Evolutionary conservation across 257 asterid genomes (phyloP), one percentile per base, ranked within the genome.

Genomic region (Paulownia fortunei): DNA sequence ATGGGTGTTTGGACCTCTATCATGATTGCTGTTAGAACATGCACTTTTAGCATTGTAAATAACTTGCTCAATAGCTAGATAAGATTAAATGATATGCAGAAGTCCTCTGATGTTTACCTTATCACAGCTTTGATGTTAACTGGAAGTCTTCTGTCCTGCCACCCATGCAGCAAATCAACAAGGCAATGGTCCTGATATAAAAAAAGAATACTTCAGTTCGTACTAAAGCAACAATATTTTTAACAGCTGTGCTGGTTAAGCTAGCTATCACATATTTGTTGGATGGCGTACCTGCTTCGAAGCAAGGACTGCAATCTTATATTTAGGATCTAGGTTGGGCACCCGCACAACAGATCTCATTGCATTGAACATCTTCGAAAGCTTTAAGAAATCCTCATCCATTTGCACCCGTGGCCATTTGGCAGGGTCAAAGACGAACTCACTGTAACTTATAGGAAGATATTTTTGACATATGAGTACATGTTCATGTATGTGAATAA

Each of bases 141-240:
- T 56, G 99, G 99, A 82, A 93, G 92, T 76, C 84, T 90, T 66
- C 88, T 87, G 79, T 93, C 97, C 82, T 91, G 99, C 99, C 98
- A 93, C 56, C 90, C 88, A 76, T 91, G 97, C 85, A 95, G 85
- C 86, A 95, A 84, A 81, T 93, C 97, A 72, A 88, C 94, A 46
- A 95, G 97, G 82, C 98, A 95, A 74, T 95, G 99, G 65, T 95
- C 99, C 98, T 95, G 87, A 65, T 42, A 65, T 59, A 15, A 4
- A 42, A 75, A 68, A 47, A 6, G 34, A 18, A 41, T 58, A 30
- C 55, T 74, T 79, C 61, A 49, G 21, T 32, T 34, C 34, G 72
- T 66, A 24, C 34, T 23, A 44, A 13, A 46, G n/a, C n/a, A 56
- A 80, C 66, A 23, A 52, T 37, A 2, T 36, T 59, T 64, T 66